Base-by-base conservation (phyloP, 129 eudicot species). In the Rutidosis leptorrhynchoides region DNA sequence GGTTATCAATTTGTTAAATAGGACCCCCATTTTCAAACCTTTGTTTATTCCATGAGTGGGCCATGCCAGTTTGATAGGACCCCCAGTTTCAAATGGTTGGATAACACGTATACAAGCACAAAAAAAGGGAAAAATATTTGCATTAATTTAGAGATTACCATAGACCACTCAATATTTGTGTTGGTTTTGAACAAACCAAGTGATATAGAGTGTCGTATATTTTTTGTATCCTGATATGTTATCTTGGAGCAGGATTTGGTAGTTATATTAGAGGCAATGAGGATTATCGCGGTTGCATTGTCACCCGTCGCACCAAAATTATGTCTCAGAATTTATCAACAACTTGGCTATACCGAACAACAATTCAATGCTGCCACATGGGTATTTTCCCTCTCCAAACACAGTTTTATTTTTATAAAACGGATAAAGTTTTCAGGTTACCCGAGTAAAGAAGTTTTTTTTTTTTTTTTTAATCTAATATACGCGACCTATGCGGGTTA, bases 251-350 rank as follows among this genome's bases (percentile, higher is more conserved):
- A 94, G 97, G 97, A 94, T 73, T 90, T 94, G 7, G 97, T 94
- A 32, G 62, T 89, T 65, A 71, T 94, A 74, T 71, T 94, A 70
- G 99, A 94, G 74, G 88, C 97, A 49, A 81, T 94, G 95, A 85
- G 99, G 71, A 94, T 94, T 63, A 83, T 94, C 51, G 90, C 99
- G n/a, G 64, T 94, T 77, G 95, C 95, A 29, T 64, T 94, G 68
- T 84, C 90, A 0, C 95, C 97, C 7, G 77, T 89, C 3, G 78
- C 97, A 19, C 99, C 99, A n/a, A 77, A 81, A 21, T 75, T 89
- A 51, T 76, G 87, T 70, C 75, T 68, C 74, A 82, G 80, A 82
- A 89, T 89, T 70, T 89, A 86, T 73, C 67, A 76, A 8, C 99
- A 94, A 79, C 99, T 94, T 67, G 99, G 99, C 73, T 94, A 67